These are phyloP conservation scores for Erucastrum elatum DNA, from an alignment of 345 rosid species.

Conservation along the genomic window DNA sequence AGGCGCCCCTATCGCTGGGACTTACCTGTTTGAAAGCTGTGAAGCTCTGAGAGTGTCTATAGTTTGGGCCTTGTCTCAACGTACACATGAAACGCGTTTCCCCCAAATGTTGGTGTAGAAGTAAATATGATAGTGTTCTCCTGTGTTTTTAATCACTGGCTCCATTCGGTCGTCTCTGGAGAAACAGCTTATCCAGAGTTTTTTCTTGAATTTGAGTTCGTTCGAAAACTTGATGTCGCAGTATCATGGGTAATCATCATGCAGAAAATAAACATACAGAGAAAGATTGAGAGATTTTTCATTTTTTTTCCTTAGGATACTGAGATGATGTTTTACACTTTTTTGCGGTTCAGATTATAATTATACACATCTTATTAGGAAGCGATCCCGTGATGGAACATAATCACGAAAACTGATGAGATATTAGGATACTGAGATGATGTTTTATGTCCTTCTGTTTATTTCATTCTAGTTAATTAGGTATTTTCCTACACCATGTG, in stretches of 20 bases:
- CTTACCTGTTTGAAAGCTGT: not conserved
- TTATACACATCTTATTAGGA: not conserved
- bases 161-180: not conserved
- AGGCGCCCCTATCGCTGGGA: not conserved
- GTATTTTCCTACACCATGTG: too few relatives aligned
- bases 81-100: constrained; percentile 14
- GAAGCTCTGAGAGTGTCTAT: not conserved
- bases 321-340: not conserved
- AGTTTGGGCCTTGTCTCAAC: constrained; percentile 11
- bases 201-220: constrained; percentile 16
- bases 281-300: not conserved
- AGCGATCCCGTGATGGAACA: not conserved
- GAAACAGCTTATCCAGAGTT: not conserved
- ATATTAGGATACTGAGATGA: too few relatives aligned
- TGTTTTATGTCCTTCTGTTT: too few relatives aligned
- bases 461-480: too few relatives aligned
- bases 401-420: too few relatives aligned
- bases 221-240: not conserved
- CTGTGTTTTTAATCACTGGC: not conserved
- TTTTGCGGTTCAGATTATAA: not conserved
- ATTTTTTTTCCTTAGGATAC: not conserved
- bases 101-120: not conserved
- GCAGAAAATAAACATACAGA: not conserved
- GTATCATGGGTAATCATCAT: not conserved
- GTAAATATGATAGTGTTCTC: not conserved